phyloP scores from a whole-genome alignment of 2,329 filamentous ascomycete genomes.

The Dryadomyces quercus-mongolicae region DNA sequence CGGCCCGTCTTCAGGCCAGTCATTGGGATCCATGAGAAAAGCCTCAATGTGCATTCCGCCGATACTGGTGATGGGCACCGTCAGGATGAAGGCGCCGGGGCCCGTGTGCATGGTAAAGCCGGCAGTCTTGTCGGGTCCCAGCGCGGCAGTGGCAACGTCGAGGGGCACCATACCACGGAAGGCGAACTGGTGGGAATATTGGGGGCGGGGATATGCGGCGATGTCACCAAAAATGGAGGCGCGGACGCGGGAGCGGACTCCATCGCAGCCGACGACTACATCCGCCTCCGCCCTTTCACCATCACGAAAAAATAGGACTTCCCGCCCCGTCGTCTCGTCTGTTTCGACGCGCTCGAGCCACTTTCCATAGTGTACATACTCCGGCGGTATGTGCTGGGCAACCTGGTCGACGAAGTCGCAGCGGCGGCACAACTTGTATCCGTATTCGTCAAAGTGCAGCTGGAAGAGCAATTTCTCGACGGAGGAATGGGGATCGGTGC shows the following conservation, averaged over 20 bases:
- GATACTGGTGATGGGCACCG: background rate
- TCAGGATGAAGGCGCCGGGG: conserved; percentile 19
- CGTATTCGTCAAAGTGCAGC: too few relatives aligned
- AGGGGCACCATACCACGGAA: conserved; percentile 48
- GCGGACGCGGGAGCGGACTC: conserved; percentile 45
- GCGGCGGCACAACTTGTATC: too few relatives aligned
- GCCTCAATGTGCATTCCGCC: too few relatives aligned
- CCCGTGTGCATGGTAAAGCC: background rate
- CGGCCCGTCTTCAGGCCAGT: too few relatives aligned
- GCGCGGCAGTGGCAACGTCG: conserved; percentile 13
- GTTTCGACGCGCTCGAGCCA: background rate
- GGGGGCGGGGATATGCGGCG: conserved; percentile 20
- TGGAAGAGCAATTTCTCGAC: too few relatives aligned
- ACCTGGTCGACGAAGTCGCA: background rate
- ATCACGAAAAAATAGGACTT: conserved; percentile 15
- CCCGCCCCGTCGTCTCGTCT: background rate
- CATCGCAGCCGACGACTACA: conserved; percentile 48
- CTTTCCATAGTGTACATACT: conserved; percentile 4
- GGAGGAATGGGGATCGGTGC: too few relatives aligned
- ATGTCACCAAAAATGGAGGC: conserved; percentile 31
- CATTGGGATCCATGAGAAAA: too few relatives aligned
- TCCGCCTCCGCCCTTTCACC: conserved; percentile 15
- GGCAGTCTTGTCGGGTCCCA: background rate
- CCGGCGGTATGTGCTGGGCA: background rate
- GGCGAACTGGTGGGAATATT: conserved; percentile 45